Conservation (phyloP, 768 basidiomycete species). For the Naganishia onofrii region DNA sequence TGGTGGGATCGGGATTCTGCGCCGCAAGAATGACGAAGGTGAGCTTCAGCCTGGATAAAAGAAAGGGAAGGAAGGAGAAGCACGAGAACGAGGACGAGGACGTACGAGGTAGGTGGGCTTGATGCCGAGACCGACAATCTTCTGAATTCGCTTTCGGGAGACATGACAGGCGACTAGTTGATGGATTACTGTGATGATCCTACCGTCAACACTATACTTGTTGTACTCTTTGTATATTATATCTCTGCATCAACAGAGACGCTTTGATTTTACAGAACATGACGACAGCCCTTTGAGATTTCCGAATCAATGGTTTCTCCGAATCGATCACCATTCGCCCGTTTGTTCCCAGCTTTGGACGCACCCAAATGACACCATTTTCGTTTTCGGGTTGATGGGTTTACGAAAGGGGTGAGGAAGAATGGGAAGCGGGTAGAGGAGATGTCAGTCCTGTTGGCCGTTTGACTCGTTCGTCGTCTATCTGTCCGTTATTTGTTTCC, state of each 20-base stretch:
- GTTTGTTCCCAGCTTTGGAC: background rate
- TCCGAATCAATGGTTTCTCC: conserved; percentile 13
- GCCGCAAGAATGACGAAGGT: background rate
- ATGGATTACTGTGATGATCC: background rate
- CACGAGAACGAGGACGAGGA: conserved; percentile 4
- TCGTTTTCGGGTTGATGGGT: background rate
- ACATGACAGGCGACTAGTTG: conserved; percentile 4
- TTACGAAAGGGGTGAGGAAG: background rate
- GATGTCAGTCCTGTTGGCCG: no score
- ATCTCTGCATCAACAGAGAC: background rate
- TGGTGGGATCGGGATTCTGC: conserved; percentile 52
- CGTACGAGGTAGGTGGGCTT: conserved; percentile 49
- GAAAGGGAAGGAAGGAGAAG: background rate
- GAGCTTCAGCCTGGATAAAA: background rate
- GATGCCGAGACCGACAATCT: conserved; percentile 51
- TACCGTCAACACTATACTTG: background rate
- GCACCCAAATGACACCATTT: background rate
- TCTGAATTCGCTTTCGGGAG: conserved; percentile 34
- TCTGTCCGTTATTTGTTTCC: no score
- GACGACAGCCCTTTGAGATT: conserved; percentile 14
- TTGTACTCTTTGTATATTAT: background rate
- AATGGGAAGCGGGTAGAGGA: background rate
- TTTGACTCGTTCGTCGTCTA: no score
- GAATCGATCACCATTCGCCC: no score
- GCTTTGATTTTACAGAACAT: background rate